Evolutionary conservation across 768 basidiomycete genomes (phyloP).

Genomic region (Polyporus arcularius): DNA sequence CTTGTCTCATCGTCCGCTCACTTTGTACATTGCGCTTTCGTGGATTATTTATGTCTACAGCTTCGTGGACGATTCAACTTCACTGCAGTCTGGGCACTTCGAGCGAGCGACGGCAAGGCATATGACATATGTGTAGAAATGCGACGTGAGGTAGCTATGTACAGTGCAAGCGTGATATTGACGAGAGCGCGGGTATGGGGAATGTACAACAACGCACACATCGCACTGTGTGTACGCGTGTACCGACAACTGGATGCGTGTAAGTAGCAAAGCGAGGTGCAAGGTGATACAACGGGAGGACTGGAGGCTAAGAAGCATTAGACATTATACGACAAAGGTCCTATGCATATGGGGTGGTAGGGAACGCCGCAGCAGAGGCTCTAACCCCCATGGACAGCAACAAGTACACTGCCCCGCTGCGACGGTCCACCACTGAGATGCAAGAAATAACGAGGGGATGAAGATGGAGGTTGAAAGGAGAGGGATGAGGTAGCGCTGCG

Average conservation of each 20-base stretch:
- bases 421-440: neutral
- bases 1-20: neutral
- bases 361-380: constrained; percentile 8
- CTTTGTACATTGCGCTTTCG: constrained; percentile 6
- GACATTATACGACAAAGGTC: constrained; percentile 9
- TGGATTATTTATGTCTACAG: constrained; percentile 4
- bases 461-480: neutral
- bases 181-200: constrained; percentile 11
- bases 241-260: constrained; percentile 8
- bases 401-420: constrained; percentile 17
- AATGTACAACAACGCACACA: constrained; percentile 21
- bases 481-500: neutral
- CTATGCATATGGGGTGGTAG: constrained; percentile 2
- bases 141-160: constrained; percentile 7
- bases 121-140: neutral
- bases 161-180: constrained; percentile 12
- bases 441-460: neutral
- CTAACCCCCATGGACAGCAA: constrained; percentile 10
- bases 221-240: constrained; percentile 12
- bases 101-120: neutral
- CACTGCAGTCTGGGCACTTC: neutral
- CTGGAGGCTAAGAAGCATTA: constrained; percentile 7
- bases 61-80: no score
- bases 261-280: neutral
- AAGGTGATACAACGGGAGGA: constrained; percentile 3